These are phyloP conservation scores for Tylopilus sp. DNA, from an alignment of 1,284 basidiomycete genomes.

Conservation along the genomic window DNA sequence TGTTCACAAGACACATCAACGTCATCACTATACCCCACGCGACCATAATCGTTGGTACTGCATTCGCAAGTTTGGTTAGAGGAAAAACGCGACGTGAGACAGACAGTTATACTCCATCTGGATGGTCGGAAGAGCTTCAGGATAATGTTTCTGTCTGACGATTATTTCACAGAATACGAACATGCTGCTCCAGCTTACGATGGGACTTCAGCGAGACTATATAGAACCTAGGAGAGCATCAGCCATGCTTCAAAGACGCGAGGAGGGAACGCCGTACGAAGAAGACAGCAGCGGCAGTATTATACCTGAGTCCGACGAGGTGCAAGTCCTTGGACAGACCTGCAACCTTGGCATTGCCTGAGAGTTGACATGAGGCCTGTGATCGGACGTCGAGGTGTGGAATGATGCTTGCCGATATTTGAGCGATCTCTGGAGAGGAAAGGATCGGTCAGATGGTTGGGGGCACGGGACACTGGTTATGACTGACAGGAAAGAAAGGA, in stretches of 20 bases:
- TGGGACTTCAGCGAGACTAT: constrained; percentile 46
- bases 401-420: constrained; percentile 31
- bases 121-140: constrained; percentile 49
- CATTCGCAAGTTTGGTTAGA: constrained; percentile 2
- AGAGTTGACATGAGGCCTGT: neutral
- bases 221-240: constrained; percentile 36
- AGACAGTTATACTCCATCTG: constrained; percentile 39
- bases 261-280: constrained; percentile 36
- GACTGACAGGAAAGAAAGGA: constrained; percentile 53
- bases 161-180: constrained; percentile 5
- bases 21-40: constrained; percentile 47
- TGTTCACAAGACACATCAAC: constrained; percentile 37
- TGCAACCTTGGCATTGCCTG: constrained; percentile 37
- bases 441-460: neutral
- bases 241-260: neutral
- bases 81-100: neutral
- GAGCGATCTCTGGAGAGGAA: constrained; percentile 32
- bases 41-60: constrained; percentile 48
- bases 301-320: constrained; percentile 42
- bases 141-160: constrained; percentile 39
- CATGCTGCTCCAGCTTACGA: constrained; percentile 35
- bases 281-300: constrained; percentile 47
- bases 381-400: neutral
- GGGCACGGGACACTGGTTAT: neutral
- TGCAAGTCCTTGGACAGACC: constrained; percentile 41